A percentile compares a stretch with the other conserved stretches of the same genome.
Conservation (phyloP, 164 flowering plant genomes). For the Liriodendron chinense region DNA sequence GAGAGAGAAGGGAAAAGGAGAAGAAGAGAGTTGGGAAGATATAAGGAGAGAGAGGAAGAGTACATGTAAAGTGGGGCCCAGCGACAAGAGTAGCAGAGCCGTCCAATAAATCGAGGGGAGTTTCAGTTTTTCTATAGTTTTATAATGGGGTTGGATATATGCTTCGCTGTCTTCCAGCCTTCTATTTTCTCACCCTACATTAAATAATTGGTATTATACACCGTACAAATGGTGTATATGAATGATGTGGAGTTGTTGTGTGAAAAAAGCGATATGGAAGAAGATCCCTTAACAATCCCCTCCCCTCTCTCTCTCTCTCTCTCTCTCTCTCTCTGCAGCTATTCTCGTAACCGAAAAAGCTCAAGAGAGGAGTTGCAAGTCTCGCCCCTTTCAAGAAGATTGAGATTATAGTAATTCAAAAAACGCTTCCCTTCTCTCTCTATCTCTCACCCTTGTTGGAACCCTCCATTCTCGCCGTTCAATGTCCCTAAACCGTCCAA, state of each 20-base stretch:
- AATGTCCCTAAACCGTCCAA: neutral
- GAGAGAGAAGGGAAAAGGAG: slow-evolving; percentile 18
- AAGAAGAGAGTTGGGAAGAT: slow-evolving; percentile 1
- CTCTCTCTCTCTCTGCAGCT: neutral
- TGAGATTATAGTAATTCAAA: neutral
- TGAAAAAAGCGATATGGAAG: neutral
- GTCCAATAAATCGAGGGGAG: slow-evolving; percentile 33
- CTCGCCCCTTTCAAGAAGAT: neutral
- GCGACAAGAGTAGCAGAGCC: slow-evolving; percentile 17
- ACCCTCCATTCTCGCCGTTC: slow-evolving; percentile 2
- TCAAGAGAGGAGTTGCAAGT: neutral
- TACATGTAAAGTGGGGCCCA: slow-evolving; percentile 17
- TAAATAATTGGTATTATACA: neutral
- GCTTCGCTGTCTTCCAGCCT: slow-evolving; percentile 66
- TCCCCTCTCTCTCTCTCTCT: slow-evolving; percentile 1
- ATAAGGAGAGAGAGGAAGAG: slow-evolving; percentile 10
- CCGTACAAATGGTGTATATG: neutral
- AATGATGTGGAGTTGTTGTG: neutral
- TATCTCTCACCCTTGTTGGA: neutral
- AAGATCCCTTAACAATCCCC: slow-evolving; percentile 11
- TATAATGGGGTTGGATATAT: slow-evolving; percentile 23
- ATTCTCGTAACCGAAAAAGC: neutral
- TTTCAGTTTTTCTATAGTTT: slow-evolving; percentile 26
- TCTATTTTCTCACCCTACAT: slow-evolving; percentile 7
- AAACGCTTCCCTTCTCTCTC: neutral